phyloP scores from a whole-genome alignment of 176 grass and related monocot genomes.

The Puya raimondii region DNA sequence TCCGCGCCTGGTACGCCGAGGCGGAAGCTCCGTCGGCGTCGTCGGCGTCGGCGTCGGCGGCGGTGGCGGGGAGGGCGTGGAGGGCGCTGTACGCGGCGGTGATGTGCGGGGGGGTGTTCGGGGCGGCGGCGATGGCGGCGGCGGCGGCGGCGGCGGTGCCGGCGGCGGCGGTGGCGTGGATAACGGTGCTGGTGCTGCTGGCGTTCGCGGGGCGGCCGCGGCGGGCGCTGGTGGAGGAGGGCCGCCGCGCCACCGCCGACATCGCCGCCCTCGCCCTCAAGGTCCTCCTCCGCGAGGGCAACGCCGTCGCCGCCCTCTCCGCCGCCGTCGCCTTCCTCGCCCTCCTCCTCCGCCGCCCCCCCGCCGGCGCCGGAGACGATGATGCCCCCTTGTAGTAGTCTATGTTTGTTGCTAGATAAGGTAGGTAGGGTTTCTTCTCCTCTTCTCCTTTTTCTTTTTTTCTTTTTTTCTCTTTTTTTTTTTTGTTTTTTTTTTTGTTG shows the following conservation, averaged over 20 bases:
- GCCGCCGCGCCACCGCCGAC: constrained; percentile 42
- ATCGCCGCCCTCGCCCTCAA: constrained; percentile 48
- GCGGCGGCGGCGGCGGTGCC: constrained; percentile 64
- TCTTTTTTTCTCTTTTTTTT: no score
- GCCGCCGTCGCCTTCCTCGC: constrained; percentile 45
- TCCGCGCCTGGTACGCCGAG: constrained; percentile 60
- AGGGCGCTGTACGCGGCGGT: constrained; percentile 65
- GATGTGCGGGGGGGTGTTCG: constrained; percentile 81
- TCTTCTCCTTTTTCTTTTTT: no score
- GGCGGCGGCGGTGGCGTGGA: constrained; percentile 74
- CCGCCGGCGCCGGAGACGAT: constrained; percentile 2
- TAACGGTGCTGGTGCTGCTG: constrained; percentile 85
- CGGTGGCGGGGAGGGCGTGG: background rate
- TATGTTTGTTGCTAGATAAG: no score
- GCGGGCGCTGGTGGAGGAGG: constrained; percentile 55
- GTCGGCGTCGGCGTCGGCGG: no score
- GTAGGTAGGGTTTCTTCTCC: no score
- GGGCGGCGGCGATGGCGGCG: constrained; percentile 68
- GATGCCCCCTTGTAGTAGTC: no score
- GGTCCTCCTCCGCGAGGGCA: constrained; percentile 51
- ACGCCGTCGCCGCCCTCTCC: constrained; percentile 42
- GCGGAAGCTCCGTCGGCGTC: constrained; percentile 24
- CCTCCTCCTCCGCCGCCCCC: constrained; percentile 18
- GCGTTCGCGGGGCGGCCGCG: constrained; percentile 49
- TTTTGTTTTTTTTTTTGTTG: no score